Evolutionary conservation across 1,284 basidiomycete genomes (phyloP), one percentile per base, ranked within the genome.

Genomic region (Cutaneotrichosporon mucoides): DNA sequence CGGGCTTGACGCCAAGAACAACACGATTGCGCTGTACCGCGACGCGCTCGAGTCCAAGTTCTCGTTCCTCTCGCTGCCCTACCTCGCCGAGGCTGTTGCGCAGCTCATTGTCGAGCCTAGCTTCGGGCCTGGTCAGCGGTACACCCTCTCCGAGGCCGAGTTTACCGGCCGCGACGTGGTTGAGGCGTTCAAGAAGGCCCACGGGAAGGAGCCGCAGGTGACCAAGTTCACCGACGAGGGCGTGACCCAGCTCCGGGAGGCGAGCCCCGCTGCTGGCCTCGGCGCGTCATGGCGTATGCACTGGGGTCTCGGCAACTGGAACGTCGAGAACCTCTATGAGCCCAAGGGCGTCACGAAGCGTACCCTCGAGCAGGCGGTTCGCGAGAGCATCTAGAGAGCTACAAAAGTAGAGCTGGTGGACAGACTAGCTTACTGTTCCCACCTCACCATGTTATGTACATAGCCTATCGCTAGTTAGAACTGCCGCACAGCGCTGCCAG

Each of bases 1-100:
- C 12, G 60, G 63, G 37, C 9, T 65, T 34, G 58, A 62, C 43
- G n/a, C 41, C 48, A 51, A 53, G 38, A 52, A 11, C 47, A 64
- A 64, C 57, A 45, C 15, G 16, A 35, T 61, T 12, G 24, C 24
- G 15, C 36, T 61, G 40, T 64, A 59, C 47, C 48, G 41, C 42
- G 34, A 53, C 40, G 54, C 47, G 9, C 51, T 53, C n/a, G 12
- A 53, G 34, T 3, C 13, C 13, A 37, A 38, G 50, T 56, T 60
- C 15, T 15, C 35, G 34, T 48, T 45, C 15, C 7, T 45, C 35
- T 49, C 50, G 7, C 50, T 60, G 3, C 40, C 44, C 13, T 60
- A 38, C 50, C 40, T 60, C 6, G 59, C 33, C 45, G 55, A 60
- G 46, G 35, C 35, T 0, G 24, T 56, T 15, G 59, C 59, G 5